Evolutionary conservation across 164 flowering plant genomes (phyloP).

Genomic region (Vitis rotundifolia): DNA sequence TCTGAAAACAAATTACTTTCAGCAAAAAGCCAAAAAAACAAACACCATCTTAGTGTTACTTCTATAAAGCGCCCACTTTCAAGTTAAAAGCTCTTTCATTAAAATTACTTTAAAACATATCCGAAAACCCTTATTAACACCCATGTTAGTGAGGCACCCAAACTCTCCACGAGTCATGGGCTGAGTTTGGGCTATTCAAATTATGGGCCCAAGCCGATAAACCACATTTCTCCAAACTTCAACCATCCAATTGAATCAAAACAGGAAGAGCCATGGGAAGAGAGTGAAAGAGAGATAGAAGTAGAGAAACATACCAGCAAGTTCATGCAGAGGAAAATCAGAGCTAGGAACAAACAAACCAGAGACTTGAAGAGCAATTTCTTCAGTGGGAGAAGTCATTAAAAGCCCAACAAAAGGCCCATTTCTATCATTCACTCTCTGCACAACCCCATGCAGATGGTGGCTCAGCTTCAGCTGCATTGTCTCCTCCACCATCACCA

Average conservation of each 20-base stretch:
- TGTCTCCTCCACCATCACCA: slow-evolving; percentile 12
- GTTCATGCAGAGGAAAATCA: slow-evolving; percentile 32
- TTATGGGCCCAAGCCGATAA: too few relatives aligned
- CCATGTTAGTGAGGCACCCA: too few relatives aligned
- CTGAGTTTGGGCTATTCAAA: too few relatives aligned
- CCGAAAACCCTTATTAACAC: too few relatives aligned
- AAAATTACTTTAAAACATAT: too few relatives aligned
- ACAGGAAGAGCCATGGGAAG: background rate
- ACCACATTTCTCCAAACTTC: too few relatives aligned
- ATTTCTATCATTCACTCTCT: slow-evolving; percentile 32
- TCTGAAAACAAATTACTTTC: too few relatives aligned
- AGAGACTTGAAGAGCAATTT: slow-evolving; percentile 21
- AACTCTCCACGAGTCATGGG: too few relatives aligned
- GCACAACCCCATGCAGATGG: slow-evolving; percentile 31
- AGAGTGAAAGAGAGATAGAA: slow-evolving; percentile 1
- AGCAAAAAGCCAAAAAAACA: too few relatives aligned
- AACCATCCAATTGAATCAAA: background rate
- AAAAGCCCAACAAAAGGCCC: slow-evolving; percentile 55
- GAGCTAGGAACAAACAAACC: slow-evolving; percentile 30
- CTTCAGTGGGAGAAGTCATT: slow-evolving; percentile 46
- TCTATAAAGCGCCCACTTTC: too few relatives aligned
- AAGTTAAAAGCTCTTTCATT: too few relatives aligned
- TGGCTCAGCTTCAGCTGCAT: slow-evolving; percentile 31
- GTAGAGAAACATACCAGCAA: slow-evolving; percentile 37
- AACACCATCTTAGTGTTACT: too few relatives aligned